A percentile compares a stretch with the other conserved stretches of the same genome.
Conservation (phyloP, 2,329 filamentous ascomycete genomes). For the Sclerotinia sclerotiorum region DNA sequence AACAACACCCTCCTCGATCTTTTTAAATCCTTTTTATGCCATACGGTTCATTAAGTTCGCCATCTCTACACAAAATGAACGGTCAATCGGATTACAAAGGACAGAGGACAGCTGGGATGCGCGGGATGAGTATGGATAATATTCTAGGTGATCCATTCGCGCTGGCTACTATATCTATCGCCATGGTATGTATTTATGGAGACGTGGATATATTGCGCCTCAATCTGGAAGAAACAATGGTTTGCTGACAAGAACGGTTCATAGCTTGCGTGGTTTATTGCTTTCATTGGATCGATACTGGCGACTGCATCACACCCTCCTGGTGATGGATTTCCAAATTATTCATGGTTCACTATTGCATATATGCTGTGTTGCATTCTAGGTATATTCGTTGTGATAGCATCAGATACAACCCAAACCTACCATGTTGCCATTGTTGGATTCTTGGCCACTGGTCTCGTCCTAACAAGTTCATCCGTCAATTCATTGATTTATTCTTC, state of each 20-base stretch:
- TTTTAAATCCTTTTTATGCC: slow-evolving; percentile 52
- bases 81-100: slow-evolving; percentile 57
- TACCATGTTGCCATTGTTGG: slow-evolving; percentile 92
- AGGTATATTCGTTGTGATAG: slow-evolving; percentile 79
- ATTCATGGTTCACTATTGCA: slow-evolving; percentile 87
- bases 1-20: neutral
- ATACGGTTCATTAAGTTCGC: slow-evolving; percentile 71
- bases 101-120: slow-evolving; percentile 52
- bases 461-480: slow-evolving; percentile 81
- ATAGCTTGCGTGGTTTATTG: slow-evolving; percentile 92
- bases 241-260: slow-evolving; percentile 20
- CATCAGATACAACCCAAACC: slow-evolving; percentile 77
- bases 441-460: slow-evolving; percentile 79
- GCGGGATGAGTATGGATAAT: slow-evolving; percentile 74
- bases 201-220: slow-evolving; percentile 14
- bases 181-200: slow-evolving; percentile 63
- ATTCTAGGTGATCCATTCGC: slow-evolving; percentile 96
- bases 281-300: slow-evolving; percentile 83
- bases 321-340: slow-evolving; percentile 67
- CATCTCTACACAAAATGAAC: slow-evolving; percentile 81
- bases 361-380: slow-evolving; percentile 83
- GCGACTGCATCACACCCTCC: slow-evolving; percentile 54
- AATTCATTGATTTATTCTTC: slow-evolving; percentile 81
- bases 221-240: neutral
- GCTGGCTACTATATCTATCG: slow-evolving; percentile 89